A percentile compares a stretch with the other conserved stretches of the same genome.
Conservation (phyloP, 768 basidiomycete species). For the Xanthoconium stramineum region DNA sequence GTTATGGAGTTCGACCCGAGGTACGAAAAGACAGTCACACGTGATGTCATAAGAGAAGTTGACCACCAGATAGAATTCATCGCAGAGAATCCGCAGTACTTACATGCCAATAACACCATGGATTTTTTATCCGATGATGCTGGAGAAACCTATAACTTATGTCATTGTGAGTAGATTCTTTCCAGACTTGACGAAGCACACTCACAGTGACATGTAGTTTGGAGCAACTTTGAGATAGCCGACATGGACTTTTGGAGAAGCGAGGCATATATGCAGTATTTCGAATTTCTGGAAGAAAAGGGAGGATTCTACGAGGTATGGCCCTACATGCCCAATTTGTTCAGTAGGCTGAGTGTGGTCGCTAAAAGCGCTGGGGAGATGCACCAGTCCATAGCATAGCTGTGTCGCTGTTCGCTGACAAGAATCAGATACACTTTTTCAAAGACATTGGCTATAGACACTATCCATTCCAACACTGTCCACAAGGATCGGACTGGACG, state of each 20-base stretch:
- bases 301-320: conserved; percentile 87
- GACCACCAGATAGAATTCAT: conserved; percentile 50
- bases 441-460: conserved; percentile 92
- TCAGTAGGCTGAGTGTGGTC: conserved; percentile 2
- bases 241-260: conserved; percentile 81
- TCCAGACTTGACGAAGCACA: neutral
- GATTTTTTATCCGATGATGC: conserved; percentile 64
- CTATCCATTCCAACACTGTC: conserved; percentile 93
- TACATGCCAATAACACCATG: conserved; percentile 58
- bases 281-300: conserved; percentile 71
- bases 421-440: conserved; percentile 93
- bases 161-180: conserved; percentile 48
- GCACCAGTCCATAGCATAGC: conserved; percentile 92
- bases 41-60: conserved; percentile 35
- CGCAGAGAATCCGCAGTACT: conserved; percentile 48
- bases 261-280: conserved; percentile 79
- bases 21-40: conserved; percentile 34
- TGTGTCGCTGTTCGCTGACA: conserved; percentile 82
- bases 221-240: conserved; percentile 94
- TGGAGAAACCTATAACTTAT: conserved; percentile 61
- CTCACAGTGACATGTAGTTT: conserved; percentile 48
- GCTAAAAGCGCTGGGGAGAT: conserved; percentile 81
- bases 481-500: conserved; percentile 68
- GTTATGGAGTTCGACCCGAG: conserved; percentile 57
- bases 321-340: neutral